Percentiles rank a stretch among this genome's conserved stretches.
phyloP scores from a whole-genome alignment of 257 asterid genomes.

The Rubia yunnanensis region DNA sequence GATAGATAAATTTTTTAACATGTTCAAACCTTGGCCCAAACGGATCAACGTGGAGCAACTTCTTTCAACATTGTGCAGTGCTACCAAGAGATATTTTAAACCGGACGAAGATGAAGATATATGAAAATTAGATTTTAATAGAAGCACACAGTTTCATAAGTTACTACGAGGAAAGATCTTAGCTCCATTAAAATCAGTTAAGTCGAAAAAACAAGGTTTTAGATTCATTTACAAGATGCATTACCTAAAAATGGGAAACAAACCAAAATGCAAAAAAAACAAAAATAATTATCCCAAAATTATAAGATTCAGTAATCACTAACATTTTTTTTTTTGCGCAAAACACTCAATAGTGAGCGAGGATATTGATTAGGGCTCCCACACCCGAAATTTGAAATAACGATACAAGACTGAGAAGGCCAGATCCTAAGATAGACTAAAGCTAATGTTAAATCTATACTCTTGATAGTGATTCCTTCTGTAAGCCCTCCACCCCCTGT shows the following conservation, averaged over 20 bases:
- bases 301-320: slow-evolving; percentile 19
- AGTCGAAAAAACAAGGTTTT: neutral
- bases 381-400: too few species aligned
- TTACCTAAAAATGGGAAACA: too few species aligned
- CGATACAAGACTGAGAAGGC: too few species aligned
- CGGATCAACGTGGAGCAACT: neutral
- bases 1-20: neutral
- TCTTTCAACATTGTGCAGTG: neutral
- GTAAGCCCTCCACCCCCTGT: too few species aligned
- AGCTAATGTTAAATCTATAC: too few species aligned
- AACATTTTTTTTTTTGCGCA: too few species aligned
- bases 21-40: neutral
- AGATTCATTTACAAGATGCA: neutral
- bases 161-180: neutral
- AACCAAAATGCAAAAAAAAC: neutral
- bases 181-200: neutral
- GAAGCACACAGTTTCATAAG: neutral
- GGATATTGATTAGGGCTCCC: too few species aligned
- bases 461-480: too few species aligned
- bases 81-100: neutral
- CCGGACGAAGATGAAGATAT: neutral
- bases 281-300: neutral
- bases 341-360: too few species aligned
- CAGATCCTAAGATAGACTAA: too few species aligned
- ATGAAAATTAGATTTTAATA: neutral